Base-by-base conservation (phyloP, 768 basidiomycete genomes). In the Pulveroboletus frians region DNA sequence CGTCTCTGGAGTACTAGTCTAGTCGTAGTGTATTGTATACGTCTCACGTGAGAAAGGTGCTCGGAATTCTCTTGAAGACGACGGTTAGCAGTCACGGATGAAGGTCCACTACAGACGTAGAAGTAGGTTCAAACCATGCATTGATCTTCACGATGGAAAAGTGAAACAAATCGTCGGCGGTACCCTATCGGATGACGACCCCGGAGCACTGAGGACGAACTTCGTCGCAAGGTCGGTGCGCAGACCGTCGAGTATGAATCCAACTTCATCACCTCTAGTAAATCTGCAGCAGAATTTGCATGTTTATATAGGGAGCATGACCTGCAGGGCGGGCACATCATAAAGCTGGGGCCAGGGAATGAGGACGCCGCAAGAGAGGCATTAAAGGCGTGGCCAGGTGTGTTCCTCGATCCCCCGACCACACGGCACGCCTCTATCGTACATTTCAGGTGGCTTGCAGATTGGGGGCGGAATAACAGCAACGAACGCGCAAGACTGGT, bases 141-240 rank as follows among this genome's bases (percentile, higher is more conserved):
- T 99, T 59, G 96, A 99, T 69, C 79, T 99, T 14, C 96, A 99
- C 70, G 79, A 85, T 51, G 96, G 96, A 5, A 77, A 92, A 60
- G 96, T 99, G 50, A 98, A 98, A 71, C 96, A 99, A 70, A 97
- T 99, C 47, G 90, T 99, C 13, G 96, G 96, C 37, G 92, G 94
- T 4, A 94, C 92, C 4, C 76, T 99, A 27, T 88, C 87, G 17
- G 86, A 91, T 43, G 58, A 67, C 20, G 64, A 78, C 30, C 79
- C 86, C 7, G 70, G 74, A 20, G 65, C 63, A 35, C 74, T 96
- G 56, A 80, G 78, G 66, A 94, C 91, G 18, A 98, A 99, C 67
- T 98, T 94, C 62, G 82, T 96, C 37, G 82, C 94, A 52, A 88
- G 81, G 94, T 85, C 26, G 34, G 62, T 55, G 29, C 2, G 8